phyloP scores from a whole-genome alignment of 1,284 basidiomycete genomes.

The Puccinia coronata region DNA sequence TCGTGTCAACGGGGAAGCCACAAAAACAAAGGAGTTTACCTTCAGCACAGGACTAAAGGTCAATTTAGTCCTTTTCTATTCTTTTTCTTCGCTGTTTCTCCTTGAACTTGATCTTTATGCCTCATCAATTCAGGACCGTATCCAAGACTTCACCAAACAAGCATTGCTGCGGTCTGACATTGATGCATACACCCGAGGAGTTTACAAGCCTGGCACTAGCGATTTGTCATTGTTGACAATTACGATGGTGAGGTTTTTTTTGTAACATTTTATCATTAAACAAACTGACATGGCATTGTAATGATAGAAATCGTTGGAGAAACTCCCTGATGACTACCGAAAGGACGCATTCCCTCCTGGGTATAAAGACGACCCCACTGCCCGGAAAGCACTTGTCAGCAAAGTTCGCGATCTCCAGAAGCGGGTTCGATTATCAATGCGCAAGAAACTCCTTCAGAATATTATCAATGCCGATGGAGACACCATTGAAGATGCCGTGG shows the following conservation, averaged over 20 bases:
- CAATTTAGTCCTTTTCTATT: too few species aligned
- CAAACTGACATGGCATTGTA: too few species aligned
- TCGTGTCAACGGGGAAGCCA: neutral
- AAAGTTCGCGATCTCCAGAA: neutral
- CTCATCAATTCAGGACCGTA: too few species aligned
- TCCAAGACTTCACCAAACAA: too few species aligned
- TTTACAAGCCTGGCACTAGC: too few species aligned
- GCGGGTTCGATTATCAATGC: neutral
- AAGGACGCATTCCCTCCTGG: neutral
- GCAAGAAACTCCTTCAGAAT: neutral
- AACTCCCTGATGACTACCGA: neutral
- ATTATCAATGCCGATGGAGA: neutral
- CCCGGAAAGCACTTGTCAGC: neutral
- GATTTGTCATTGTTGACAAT: neutral
- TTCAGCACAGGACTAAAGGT: too few species aligned
- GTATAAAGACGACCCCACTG: neutral
- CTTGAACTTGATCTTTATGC: too few species aligned
- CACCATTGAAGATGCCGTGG: neutral
- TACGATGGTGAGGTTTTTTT: neutral
- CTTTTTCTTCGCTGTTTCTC: too few species aligned
- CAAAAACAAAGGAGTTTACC: too few species aligned
- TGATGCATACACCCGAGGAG: too few species aligned
- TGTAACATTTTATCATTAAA: neutral
- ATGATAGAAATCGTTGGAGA: neutral
- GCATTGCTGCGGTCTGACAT: too few species aligned